phyloP scores from a whole-genome alignment of 306 rosid genomes.

The Ceratonia siliqua region DNA sequence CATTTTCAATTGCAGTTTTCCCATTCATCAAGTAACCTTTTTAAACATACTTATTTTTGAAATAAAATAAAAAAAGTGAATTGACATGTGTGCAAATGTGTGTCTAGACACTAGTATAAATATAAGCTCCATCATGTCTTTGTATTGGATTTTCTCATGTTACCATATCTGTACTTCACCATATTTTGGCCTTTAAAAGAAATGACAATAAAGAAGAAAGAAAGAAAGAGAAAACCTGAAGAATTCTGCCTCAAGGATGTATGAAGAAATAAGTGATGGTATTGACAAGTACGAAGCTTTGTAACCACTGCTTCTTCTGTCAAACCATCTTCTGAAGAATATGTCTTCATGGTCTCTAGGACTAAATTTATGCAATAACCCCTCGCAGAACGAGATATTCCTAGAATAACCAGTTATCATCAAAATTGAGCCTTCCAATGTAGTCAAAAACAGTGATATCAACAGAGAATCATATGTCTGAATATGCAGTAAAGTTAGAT shows the following conservation, averaged over 20 bases:
- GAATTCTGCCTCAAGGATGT: constrained; percentile 71
- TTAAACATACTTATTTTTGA: background rate
- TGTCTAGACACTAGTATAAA: background rate
- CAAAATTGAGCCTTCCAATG: constrained; percentile 10
- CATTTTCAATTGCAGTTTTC: background rate
- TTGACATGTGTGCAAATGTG: background rate
- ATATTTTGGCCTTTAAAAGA: background rate
- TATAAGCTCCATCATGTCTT: background rate
- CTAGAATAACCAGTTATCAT: constrained; percentile 43
- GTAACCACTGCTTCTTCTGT: constrained; percentile 92
- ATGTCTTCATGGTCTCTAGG: constrained; percentile 93
- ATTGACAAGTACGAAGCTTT: constrained; percentile 90
- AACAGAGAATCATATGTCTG: background rate
- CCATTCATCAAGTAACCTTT: background rate
- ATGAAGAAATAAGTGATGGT: constrained; percentile 85
- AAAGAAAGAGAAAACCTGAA: constrained; percentile 57
- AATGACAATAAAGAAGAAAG: background rate
- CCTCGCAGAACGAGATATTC: constrained; percentile 90
- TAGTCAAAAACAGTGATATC: constrained; percentile 16
- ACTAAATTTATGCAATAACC: constrained; percentile 84
- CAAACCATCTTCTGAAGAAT: constrained; percentile 81
- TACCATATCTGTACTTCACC: background rate
- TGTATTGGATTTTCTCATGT: background rate
- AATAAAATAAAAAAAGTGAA: background rate
- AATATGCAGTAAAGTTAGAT: background rate